These are phyloP conservation scores for Asterella californica DNA, from an alignment of 225 moss, liverwort and hornwort genomes.

Conservation along the genomic window DNA sequence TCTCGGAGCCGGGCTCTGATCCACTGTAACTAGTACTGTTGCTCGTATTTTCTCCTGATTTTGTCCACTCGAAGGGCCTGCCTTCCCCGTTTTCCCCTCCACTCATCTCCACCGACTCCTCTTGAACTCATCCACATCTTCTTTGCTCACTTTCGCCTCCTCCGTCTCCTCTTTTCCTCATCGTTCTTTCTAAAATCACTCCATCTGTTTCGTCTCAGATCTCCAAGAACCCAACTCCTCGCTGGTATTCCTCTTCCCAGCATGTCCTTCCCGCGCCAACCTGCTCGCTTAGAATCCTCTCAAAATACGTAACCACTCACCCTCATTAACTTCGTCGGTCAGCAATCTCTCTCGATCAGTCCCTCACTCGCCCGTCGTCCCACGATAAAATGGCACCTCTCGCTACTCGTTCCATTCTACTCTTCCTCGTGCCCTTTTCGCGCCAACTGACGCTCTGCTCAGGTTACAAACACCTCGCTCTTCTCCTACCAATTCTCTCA, in stretches of 20 bases:
- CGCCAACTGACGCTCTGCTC: constrained; percentile 12
- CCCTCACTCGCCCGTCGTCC: background rate
- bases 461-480: background rate
- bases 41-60: constrained; percentile 35
- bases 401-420: background rate
- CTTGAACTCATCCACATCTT: constrained; percentile 43
- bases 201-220: constrained; percentile 8
- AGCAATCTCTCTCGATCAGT: background rate
- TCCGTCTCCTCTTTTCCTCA: constrained; percentile 15
- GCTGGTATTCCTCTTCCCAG: background rate
- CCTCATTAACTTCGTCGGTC: background rate
- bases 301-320: background rate
- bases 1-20: constrained; percentile 33
- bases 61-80: constrained; percentile 29
- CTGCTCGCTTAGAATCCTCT: constrained; percentile 1
- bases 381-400: background rate
- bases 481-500: background rate
- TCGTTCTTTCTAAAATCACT: constrained; percentile 9
- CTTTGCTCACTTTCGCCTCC: constrained; percentile 35
- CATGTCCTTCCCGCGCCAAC: background rate
- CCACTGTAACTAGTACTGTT: constrained; percentile 33
- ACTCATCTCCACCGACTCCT: constrained; percentile 35
- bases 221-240: constrained; percentile 22
- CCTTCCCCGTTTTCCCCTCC: constrained; percentile 34
- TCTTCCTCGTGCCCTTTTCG: constrained; percentile 13